Percentiles rank a stretch among this genome's conserved stretches.
Conservation (phyloP, 176 grass and related monocot species). For the Oryza glaberrima region DNA sequence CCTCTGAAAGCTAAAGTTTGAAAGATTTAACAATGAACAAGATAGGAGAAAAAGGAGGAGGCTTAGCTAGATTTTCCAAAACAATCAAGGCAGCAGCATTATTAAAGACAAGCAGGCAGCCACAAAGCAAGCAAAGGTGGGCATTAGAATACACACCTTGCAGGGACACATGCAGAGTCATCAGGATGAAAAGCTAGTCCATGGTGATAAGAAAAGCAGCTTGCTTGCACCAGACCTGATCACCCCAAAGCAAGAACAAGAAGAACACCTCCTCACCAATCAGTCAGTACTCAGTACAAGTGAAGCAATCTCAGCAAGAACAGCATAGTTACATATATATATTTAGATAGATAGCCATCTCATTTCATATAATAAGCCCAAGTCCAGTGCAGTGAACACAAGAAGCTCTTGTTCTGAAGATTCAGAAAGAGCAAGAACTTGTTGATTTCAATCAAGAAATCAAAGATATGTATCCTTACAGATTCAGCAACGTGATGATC, state of each 20-base stretch:
- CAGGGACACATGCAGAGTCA: slow-evolving; percentile 46
- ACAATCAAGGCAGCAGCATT: slow-evolving; percentile 43
- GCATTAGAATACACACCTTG: slow-evolving; percentile 48
- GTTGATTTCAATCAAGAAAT: too few species aligned
- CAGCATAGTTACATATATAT: neutral
- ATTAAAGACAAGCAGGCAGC: slow-evolving; percentile 50
- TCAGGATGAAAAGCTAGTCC: slow-evolving; percentile 40
- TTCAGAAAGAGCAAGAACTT: neutral
- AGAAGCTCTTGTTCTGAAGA: neutral
- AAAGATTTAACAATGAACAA: slow-evolving; percentile 11
- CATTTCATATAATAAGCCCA: too few species aligned
- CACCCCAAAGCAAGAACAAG: slow-evolving; percentile 34
- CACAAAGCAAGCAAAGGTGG: slow-evolving; percentile 57
- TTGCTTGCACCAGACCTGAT: slow-evolving; percentile 48
- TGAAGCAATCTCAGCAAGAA: slow-evolving; percentile 46
- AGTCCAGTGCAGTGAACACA: slow-evolving; percentile 27
- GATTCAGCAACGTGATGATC: slow-evolving; percentile 78
- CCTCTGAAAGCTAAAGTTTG: slow-evolving; percentile 29
- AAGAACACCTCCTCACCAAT: neutral
- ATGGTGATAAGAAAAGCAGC: slow-evolving; percentile 19
- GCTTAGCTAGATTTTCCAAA: slow-evolving; percentile 33
- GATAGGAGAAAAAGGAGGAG: slow-evolving; percentile 26
- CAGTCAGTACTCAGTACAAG: slow-evolving; percentile 10
- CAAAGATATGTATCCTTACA: slow-evolving; percentile 59
- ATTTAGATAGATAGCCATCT: neutral